Evolutionary conservation across 2,329 filamentous ascomycete genomes (phyloP).

Genomic region (Penicillium carneum): DNA sequence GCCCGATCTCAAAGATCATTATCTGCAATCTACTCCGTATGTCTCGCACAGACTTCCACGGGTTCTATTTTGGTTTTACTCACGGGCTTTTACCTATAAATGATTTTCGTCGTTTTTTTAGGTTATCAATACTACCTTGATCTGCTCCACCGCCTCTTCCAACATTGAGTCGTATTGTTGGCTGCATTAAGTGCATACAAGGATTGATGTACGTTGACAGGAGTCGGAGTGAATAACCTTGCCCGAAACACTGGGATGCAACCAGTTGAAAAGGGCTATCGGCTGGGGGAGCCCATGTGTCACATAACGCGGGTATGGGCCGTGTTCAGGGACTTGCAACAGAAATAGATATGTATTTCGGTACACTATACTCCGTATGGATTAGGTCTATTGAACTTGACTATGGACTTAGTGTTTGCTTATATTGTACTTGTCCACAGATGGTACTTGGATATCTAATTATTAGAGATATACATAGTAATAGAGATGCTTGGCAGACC

Average conservation of each 20-base stretch:
- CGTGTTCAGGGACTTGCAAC: background rate
- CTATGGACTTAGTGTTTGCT: background rate
- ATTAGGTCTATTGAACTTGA: background rate
- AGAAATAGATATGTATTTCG: background rate
- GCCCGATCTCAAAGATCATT: constrained; percentile 2
- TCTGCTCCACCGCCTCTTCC: constrained; percentile 27
- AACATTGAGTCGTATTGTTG: background rate
- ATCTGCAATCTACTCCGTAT: background rate
- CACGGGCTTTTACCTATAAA: background rate
- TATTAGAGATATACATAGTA: background rate
- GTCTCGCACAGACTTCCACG: background rate
- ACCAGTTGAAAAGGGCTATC: constrained; percentile 20
- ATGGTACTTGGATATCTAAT: background rate
- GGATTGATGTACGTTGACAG: constrained; percentile 2
- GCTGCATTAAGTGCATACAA: background rate
- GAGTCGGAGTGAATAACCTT: constrained; percentile 26
- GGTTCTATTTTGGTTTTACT: background rate
- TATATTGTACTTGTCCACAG: background rate
- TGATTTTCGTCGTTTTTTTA: background rate
- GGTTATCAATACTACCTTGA: background rate
- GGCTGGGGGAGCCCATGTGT: constrained; percentile 22
- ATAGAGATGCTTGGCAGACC: background rate
- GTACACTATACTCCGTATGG: background rate
- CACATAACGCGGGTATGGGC: background rate
- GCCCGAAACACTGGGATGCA: constrained; percentile 22